These are phyloP conservation scores for Jaminaea rosea DNA, from an alignment of 1,284 basidiomycete species.

Conservation along the genomic window DNA sequence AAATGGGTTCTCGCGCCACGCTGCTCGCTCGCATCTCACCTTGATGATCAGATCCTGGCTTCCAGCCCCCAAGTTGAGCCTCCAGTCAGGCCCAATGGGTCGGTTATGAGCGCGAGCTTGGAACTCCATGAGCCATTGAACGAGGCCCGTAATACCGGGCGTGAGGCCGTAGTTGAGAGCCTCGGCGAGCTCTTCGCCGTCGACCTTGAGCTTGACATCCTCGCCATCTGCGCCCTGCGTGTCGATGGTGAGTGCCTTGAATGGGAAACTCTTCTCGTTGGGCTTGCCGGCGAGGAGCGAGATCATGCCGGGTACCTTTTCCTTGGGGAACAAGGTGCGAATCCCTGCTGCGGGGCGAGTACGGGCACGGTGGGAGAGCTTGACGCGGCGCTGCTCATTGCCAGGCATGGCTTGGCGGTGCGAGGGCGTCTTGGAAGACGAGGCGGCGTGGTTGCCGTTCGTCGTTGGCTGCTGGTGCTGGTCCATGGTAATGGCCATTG, in stretches of 20 bases:
- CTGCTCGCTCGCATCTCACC: too few relatives aligned
- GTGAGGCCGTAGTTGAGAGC: constrained; percentile 56
- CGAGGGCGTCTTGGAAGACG: too few relatives aligned
- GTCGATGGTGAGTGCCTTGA: constrained; percentile 59
- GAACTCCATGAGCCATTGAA: constrained; percentile 55
- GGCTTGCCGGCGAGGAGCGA: constrained; percentile 64
- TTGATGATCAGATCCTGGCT: too few relatives aligned
- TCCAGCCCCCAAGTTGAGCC: too few relatives aligned
- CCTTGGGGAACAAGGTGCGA: constrained; percentile 63
- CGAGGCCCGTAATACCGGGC: constrained; percentile 58
- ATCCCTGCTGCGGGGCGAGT: constrained; percentile 47
- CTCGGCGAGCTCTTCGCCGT: constrained; percentile 39
- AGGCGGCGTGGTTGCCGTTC: too few relatives aligned
- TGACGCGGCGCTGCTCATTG: too few relatives aligned
- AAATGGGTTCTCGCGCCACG: too few relatives aligned
- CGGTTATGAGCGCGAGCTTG: constrained; percentile 62
- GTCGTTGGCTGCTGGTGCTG: too few relatives aligned
- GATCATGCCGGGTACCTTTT: constrained; percentile 67
- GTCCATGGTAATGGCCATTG: too few relatives aligned
- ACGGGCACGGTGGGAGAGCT: too few relatives aligned
- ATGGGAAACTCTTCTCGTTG: constrained; percentile 79
- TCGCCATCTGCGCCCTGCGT: constrained; percentile 1
- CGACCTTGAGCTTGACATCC: constrained; percentile 31
- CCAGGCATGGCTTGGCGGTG: too few relatives aligned
- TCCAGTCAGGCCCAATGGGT: too few relatives aligned